Conservation (phyloP, 805 yeast genomes). For the Lachancea fermentati region DNA sequence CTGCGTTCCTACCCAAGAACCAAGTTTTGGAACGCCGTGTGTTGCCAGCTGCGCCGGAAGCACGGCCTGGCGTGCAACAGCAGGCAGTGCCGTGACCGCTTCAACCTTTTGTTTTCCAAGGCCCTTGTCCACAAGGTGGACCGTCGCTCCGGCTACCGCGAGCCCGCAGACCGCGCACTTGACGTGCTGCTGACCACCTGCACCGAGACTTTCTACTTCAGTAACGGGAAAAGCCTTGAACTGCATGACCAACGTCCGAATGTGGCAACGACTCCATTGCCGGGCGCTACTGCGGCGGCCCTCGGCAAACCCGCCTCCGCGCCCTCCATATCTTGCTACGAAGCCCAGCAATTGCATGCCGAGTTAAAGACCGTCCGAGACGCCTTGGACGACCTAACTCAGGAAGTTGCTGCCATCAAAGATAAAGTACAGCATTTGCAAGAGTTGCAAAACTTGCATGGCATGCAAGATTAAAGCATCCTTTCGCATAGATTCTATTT, state of each 20-base stretch:
- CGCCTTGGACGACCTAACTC: slow-evolving; percentile 1
- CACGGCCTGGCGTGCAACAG: slow-evolving; percentile 6
- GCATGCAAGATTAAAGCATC: neutral
- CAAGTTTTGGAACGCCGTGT: slow-evolving; percentile 9
- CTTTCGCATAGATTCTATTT: neutral
- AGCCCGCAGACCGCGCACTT: slow-evolving; percentile 3
- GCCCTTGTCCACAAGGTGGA: slow-evolving; percentile 2
- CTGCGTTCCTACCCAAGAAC: slow-evolving; percentile 9
- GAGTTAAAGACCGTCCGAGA: slow-evolving; percentile 4
- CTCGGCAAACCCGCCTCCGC: slow-evolving; percentile 4
- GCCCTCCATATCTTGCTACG: neutral
- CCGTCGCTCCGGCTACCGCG: neutral
- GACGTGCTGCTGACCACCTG: slow-evolving; percentile 4
- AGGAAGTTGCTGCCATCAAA: slow-evolving; percentile 2
- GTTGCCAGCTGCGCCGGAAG: slow-evolving; percentile 3
- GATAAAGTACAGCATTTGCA: slow-evolving; percentile 4
- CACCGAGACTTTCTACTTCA: slow-evolving; percentile 5
- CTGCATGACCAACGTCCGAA: slow-evolving; percentile 1
- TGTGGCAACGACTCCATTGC: neutral
- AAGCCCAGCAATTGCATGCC: neutral
- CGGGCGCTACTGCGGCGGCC: slow-evolving; percentile 6
- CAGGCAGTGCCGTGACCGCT: slow-evolving; percentile 10
- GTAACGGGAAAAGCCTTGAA: slow-evolving; percentile 8
- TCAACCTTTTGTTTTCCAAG: slow-evolving; percentile 9
- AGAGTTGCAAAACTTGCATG: neutral